Evolutionary conservation across 768 basidiomycete species (phyloP), one percentile per base, ranked within the genome.

Genomic region (Lentinula detonsa): DNA sequence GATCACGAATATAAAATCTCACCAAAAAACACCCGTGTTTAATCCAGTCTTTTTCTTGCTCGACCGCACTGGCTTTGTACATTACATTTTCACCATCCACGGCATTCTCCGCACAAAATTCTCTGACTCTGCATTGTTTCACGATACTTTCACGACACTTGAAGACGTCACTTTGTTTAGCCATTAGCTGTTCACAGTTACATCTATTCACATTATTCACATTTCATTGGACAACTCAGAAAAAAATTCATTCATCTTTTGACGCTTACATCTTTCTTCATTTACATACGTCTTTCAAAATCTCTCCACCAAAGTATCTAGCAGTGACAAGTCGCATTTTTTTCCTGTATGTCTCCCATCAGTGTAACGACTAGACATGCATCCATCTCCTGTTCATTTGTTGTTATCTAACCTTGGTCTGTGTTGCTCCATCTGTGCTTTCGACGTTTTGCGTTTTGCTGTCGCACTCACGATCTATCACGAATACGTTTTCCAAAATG

Each of bases 311-410:
- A 39, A 54, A 54, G 53, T 63, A 57, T 58, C 37, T 59, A 60
- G 49, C 54, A 62, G 37, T 62, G 59, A 42, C 59, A 50, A 52
- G 59, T 63, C 35, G n/a, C 50, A 61, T 62, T 48, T 40, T 40
- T 56, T 67, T 55, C 46, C 62, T 56, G 57, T 59, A 35, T 69
- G 62, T 57, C 64, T 65, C 68, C 70, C 70, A 73, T 71, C 71
- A 72, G 62, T 85, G 86, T 87, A 88, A 86, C 81, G 82, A 85
- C 81, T 86, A 88, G 85, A 87, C 79, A 86, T 84, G 81, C 82
- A 73, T 73, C 71, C 73, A 69, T 74, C 69, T 70, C 67, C 72
- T 65, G 70, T 74, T 68, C 40, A 62, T 56, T 59, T 65, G 63
- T 59, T 65, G 63, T 48, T 62, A 61, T 66, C 68, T 71, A 74